Conservation (phyloP, 1,284 basidiomycete species). For the Puccinia polysora region DNA sequence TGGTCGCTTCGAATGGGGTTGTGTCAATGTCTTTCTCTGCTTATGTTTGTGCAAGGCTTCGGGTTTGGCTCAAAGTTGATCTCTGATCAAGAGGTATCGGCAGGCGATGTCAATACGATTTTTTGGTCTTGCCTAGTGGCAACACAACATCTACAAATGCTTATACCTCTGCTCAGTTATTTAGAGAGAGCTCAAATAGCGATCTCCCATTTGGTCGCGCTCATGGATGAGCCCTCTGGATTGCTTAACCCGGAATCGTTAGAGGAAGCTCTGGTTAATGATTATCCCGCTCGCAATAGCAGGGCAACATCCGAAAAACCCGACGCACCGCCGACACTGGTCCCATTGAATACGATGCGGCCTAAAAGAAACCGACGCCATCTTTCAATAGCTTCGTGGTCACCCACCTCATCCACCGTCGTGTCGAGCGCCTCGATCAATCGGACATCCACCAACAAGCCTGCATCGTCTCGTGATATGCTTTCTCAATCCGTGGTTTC, state of each 20-base stretch:
- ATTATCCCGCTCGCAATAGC: background rate
- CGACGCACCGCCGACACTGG: slow-evolving; percentile 20
- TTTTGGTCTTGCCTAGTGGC: slow-evolving; percentile 95
- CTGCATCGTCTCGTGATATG: slow-evolving; percentile 33
- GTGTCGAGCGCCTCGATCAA: background rate
- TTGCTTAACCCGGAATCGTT: slow-evolving; percentile 31
- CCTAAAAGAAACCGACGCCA: slow-evolving; percentile 5
- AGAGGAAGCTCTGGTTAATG: background rate
- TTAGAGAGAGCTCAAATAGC: slow-evolving; percentile 81
- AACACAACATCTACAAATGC: slow-evolving; percentile 75
- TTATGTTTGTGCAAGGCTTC: slow-evolving; percentile 94
- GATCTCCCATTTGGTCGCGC: slow-evolving; percentile 66
- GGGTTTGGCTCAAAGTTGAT: slow-evolving; percentile 91
- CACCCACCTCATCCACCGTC: slow-evolving; percentile 23
- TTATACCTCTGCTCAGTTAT: slow-evolving; percentile 70
- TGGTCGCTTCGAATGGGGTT: slow-evolving; percentile 71
- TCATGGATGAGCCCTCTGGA: slow-evolving; percentile 58
- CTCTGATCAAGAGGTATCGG: slow-evolving; percentile 62
- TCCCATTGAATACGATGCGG: slow-evolving; percentile 23
- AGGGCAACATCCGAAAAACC: slow-evolving; percentile 18
- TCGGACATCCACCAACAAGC: background rate
- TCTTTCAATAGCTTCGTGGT: slow-evolving; percentile 13
- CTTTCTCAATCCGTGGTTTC: slow-evolving; percentile 28
- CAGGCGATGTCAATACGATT: slow-evolving; percentile 82
- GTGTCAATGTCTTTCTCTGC: slow-evolving; percentile 73